A percentile compares a stretch with the other conserved stretches of the same genome.
Conservation (phyloP, 2,329 filamentous ascomycete species). For the Magnaporthales sp. region DNA sequence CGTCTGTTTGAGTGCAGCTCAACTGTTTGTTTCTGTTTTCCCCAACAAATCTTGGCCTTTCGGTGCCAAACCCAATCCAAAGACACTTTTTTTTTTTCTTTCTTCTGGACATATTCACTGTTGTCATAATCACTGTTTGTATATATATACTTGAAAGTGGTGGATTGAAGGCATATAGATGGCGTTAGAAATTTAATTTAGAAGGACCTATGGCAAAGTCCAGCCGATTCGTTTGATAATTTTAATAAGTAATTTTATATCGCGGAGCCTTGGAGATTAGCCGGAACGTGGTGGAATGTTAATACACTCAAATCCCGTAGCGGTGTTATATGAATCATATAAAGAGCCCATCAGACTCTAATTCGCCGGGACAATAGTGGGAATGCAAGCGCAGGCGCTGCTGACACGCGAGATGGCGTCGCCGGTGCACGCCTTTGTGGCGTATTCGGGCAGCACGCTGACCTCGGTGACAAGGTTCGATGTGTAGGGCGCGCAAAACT, state of each 20-base stretch:
- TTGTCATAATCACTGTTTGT: neutral
- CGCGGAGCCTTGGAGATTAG: neutral
- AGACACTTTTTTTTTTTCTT: too few relatives aligned
- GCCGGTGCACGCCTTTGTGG: neutral
- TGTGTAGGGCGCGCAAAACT: slow-evolving; percentile 22
- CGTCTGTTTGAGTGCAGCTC: neutral
- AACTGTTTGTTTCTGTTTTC: neutral
- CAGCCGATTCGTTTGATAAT: neutral
- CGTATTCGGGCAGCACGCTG: slow-evolving; percentile 4
- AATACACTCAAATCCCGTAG: too few relatives aligned
- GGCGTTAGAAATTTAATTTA: neutral
- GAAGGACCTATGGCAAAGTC: neutral
- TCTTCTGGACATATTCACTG: too few relatives aligned
- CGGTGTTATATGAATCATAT: neutral
- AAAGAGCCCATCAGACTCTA: neutral
- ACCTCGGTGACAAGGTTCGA: slow-evolving; percentile 3
- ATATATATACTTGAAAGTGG: too few relatives aligned
- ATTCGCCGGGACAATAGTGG: neutral
- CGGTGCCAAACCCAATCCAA: neutral
- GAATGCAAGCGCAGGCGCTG: slow-evolving; percentile 3
- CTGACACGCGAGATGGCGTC: slow-evolving; percentile 6
- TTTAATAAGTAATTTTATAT: neutral
- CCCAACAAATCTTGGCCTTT: neutral
- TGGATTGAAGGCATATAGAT: neutral
- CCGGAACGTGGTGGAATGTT: too few relatives aligned